These are phyloP conservation scores for Botryococcus braunii DNA, from an alignment of 163 green algal species.

Conservation along the genomic window DNA sequence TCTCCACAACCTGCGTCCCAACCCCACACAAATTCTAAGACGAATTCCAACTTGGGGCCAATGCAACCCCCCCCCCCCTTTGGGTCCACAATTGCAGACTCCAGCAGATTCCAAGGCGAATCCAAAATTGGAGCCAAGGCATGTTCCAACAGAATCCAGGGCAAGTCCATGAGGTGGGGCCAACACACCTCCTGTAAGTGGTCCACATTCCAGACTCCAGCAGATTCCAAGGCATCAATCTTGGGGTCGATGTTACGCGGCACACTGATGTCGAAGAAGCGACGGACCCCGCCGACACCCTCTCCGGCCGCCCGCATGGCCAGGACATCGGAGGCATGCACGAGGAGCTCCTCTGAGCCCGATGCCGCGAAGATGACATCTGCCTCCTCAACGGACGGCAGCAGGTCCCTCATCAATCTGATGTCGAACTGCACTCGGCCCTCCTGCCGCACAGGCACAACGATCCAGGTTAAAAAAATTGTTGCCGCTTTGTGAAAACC, in stretches of 20 bases:
- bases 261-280: slow-evolving; percentile 97
- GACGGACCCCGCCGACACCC: slow-evolving; percentile 71
- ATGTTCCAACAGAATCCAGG: no score
- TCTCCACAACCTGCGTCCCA: slow-evolving; percentile 62
- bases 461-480: no score
- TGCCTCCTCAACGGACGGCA: slow-evolving; percentile 61
- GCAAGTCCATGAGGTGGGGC: not conserved
- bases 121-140: no score
- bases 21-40: no score
- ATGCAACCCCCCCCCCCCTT: no score
- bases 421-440: slow-evolving; percentile 92
- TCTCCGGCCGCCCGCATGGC: slow-evolving; percentile 49
- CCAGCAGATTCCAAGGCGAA: no score
- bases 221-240: slow-evolving; percentile 52
- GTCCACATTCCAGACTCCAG: slow-evolving; percentile 96
- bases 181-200: slow-evolving; percentile 91
- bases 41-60: no score
- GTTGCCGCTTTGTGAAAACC: no score
- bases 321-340: slow-evolving; percentile 25
- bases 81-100: no score
- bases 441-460: no score
- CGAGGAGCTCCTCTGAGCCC: slow-evolving; percentile 76
- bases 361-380: slow-evolving; percentile 93
- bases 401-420: slow-evolving; percentile 86
- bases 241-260: slow-evolving; percentile 86